A percentile compares a stretch with the other conserved stretches of the same genome.
Conservation (phyloP, 2,329 filamentous ascomycete species). For the Aspergillus sp. region DNA sequence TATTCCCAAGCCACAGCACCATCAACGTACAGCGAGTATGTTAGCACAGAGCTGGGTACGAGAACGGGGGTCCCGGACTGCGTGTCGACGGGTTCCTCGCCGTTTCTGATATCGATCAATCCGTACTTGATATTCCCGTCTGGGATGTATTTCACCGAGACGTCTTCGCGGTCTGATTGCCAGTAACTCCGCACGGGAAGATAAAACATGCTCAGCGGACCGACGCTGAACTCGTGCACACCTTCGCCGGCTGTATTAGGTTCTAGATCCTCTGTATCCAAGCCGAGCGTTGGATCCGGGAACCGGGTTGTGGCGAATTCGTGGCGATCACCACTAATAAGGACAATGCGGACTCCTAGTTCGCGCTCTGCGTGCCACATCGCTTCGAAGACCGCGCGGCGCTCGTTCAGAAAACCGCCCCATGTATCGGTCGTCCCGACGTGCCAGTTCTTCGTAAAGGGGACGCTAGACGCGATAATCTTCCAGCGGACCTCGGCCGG, state of each 20-base stretch:
- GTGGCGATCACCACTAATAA: constrained; percentile 89
- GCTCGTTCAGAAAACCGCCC: constrained; percentile 83
- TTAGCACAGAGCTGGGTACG: constrained; percentile 54
- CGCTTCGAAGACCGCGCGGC: constrained; percentile 70
- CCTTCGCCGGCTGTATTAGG: constrained; percentile 28
- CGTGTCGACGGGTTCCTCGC: constrained; percentile 37
- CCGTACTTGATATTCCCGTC: constrained; percentile 87
- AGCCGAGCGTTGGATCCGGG: constrained; percentile 39
- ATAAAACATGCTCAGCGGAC: constrained; percentile 90
- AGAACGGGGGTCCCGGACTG: constrained; percentile 5
- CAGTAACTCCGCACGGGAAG: constrained; percentile 75
- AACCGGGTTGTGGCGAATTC: constrained; percentile 88
- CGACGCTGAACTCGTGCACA: constrained; percentile 84
- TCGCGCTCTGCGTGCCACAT: constrained; percentile 80
- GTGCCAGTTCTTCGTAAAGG: constrained; percentile 97
- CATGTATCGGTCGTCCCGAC: constrained; percentile 85
- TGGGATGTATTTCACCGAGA: constrained; percentile 74
- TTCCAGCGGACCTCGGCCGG: constrained; percentile 84
- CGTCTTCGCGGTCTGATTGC: constrained; percentile 74
- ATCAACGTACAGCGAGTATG: constrained; percentile 76
- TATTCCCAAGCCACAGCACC: constrained; percentile 69
- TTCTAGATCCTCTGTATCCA: constrained; percentile 11
- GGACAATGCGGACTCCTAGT: constrained; percentile 67
- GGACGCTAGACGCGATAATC: constrained; percentile 80
- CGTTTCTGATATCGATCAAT: constrained; percentile 67